These are phyloP conservation scores for Tephrocybe sp. DNA, from an alignment of 768 basidiomycete species.

Conservation along the genomic window DNA sequence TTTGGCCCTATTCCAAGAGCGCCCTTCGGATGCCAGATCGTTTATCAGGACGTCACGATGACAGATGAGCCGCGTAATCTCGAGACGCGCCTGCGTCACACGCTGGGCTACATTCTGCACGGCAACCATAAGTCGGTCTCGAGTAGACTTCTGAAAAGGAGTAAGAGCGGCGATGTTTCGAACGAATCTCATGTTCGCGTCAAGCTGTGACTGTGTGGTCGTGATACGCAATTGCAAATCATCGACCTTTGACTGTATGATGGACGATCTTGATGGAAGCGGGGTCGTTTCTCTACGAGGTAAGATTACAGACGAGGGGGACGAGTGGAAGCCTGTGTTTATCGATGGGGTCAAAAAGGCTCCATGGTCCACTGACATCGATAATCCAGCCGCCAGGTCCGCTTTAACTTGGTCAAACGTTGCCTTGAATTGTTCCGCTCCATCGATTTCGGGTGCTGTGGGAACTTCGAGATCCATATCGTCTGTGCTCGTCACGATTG, in stretches of 20 bases:
- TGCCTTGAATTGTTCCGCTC: constrained; percentile 69
- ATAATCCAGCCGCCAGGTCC: constrained; percentile 61
- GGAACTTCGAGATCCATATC: constrained; percentile 44
- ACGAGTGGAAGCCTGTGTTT: constrained; percentile 2
- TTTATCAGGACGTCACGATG: constrained; percentile 72
- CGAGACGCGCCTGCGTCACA: constrained; percentile 66
- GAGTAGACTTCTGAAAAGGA: constrained; percentile 84
- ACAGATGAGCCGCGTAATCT: constrained; percentile 71
- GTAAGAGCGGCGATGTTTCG: constrained; percentile 84
- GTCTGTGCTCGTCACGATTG: constrained; percentile 25
- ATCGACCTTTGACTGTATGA: constrained; percentile 59
- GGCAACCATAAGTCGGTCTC: constrained; percentile 67
- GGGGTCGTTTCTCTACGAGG: constrained; percentile 27
- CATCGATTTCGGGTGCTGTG: constrained; percentile 55
- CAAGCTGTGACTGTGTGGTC: constrained; percentile 56
- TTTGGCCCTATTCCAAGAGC: constrained; percentile 65
- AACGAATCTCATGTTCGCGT: constrained; percentile 66
- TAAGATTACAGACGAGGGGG: constrained; percentile 17
- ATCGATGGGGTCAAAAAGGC: constrained; percentile 10
- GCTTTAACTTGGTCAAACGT: constrained; percentile 89
- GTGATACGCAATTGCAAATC: constrained; percentile 64
- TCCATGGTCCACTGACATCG: constrained; percentile 24
- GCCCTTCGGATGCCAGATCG: constrained; percentile 74
- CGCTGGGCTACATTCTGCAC: constrained; percentile 65
- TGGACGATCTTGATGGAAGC: constrained; percentile 53